Evolutionary conservation across 2,329 filamentous ascomycete species (phyloP), one percentile per base, ranked within the genome.

Genomic region (Paecilomyces variotii): DNA sequence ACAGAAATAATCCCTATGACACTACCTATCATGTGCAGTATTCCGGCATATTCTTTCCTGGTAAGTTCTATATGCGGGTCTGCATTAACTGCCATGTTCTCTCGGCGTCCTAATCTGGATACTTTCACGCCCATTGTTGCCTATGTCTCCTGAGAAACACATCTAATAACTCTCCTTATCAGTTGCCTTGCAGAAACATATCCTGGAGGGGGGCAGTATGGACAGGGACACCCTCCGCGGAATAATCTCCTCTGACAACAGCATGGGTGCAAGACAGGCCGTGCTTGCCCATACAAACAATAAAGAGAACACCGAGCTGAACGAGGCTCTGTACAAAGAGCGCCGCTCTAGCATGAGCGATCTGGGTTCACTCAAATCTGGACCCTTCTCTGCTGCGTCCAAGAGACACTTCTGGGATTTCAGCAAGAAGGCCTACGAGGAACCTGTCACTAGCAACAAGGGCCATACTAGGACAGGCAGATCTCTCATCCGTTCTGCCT

Each of bases 311-410:
- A 24, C 50, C 19, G 28, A 12, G 0, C 24, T 51, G 19, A 49
- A 27, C n/a, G 32, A 34, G 56, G 28, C 26, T 25, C 27, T 58
- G 30, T 57, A 54, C 39, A 61, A 56, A 55, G 61, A 56, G 25
- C 62, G 69, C 26, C 68, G 66, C 7, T 65, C 64, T 56, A 70
- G 68, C 61, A 67, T 70, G 62, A 67, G 58, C 56, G 68, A 71
- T 49, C 62, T 45, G 12, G 14, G n/a, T 24, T n/a, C 39, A 5
- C 19, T 19, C 39, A 19, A 45, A n/a, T 6, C 39, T 45, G 39
- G 39, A 19, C 19, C 19, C 39, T 14, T 45, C 19, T 14, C 14
- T 45, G 5, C 39, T 9, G n/a, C 14, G 4, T 19, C 39, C 39
- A 45, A 45, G 39, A 45, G 19, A 14, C 39, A 19, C 12, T 59